Base-by-base conservation (phyloP, 2,329 filamentous ascomycete species). In the Pseudogymnoascus sp. region DNA sequence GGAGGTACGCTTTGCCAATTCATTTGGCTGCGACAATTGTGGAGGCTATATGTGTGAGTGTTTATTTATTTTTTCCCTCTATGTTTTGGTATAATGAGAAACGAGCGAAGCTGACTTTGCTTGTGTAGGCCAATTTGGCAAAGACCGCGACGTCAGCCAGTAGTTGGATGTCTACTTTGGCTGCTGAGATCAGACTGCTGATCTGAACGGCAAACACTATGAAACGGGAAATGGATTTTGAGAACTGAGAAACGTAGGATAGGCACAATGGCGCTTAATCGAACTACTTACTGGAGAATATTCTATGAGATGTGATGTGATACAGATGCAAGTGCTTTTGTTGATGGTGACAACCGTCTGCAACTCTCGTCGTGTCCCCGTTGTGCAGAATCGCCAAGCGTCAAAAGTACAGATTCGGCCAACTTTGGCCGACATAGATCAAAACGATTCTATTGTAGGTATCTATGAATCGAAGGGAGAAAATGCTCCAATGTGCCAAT, bases 211-310 rank as follows among this genome's bases (percentile, higher is more conserved):
- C 27, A n/a, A 31, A 18, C 45, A 31, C 27, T 27, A 52, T 31
- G 45, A 52, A 31, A 31, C 31, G 27, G n/a, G 13, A 31, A 52
- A 52, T 52, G 45, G n/a, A 31, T 15, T 31, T 31, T n/a, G 18
- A 42, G 39, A 42, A 18, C 25, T 42, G 18, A 25, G 10, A 42
- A 31, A 2, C 1, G 27, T 52, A 52, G 45, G 8, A 52, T 52
- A 52, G 27, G 13, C 45, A 52, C 45, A 52, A 25, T 52, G 45
- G 45, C 45, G 45, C 45, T 52, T 52, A 52, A 52, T 31, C 45
- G 9, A 31, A 52, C 45, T 52, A 52, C 45, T 52, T 31, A 31
- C 45, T 52, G 45, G 45, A 5, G 45, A 52, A 29, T 31, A 15
- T 10, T 52, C 45, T 31, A 5, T 52, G 27, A 4, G 29, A n/a